phyloP scores from a whole-genome alignment of 257 asterid species.

The Solanum ahanhuiri region DNA sequence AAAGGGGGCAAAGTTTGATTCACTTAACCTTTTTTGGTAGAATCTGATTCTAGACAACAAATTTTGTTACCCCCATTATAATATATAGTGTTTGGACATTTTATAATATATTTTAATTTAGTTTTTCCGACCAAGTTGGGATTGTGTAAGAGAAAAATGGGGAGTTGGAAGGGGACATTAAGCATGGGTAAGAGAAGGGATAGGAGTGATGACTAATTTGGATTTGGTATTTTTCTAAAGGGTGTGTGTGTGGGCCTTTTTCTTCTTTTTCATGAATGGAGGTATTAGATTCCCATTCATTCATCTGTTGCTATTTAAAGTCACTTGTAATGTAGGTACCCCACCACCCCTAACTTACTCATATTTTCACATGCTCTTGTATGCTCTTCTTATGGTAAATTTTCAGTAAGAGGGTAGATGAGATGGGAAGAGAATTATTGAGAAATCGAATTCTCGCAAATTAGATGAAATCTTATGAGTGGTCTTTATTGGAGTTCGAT shows the following conservation, averaged over 20 bases:
- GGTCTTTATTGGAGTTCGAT: neutral
- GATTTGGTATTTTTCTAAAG: slow-evolving; percentile 1
- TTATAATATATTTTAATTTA: neutral
- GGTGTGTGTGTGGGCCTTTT: neutral
- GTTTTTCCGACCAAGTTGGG: neutral
- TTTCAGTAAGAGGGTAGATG: neutral
- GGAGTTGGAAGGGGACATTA: slow-evolving; percentile 2
- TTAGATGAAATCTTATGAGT: neutral
- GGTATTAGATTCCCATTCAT: slow-evolving; percentile 3
- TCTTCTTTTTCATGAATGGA: neutral
- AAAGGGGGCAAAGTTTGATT: neutral
- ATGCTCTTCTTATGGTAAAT: neutral
- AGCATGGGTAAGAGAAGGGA: slow-evolving; percentile 1
- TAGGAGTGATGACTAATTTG: slow-evolving; percentile 2
- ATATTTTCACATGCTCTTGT: neutral
- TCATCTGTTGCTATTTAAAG: neutral
- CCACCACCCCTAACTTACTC: neutral
- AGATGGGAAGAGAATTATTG: neutral
- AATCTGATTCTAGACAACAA: slow-evolving; percentile 9
- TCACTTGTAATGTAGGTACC: neutral
- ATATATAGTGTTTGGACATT: neutral
- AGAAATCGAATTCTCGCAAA: neutral
- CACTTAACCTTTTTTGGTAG: neutral
- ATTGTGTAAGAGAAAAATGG: neutral
- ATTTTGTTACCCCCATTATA: neutral